Conservation (phyloP, 805 yeast species). For the Yarrowia osloensis region DNA sequence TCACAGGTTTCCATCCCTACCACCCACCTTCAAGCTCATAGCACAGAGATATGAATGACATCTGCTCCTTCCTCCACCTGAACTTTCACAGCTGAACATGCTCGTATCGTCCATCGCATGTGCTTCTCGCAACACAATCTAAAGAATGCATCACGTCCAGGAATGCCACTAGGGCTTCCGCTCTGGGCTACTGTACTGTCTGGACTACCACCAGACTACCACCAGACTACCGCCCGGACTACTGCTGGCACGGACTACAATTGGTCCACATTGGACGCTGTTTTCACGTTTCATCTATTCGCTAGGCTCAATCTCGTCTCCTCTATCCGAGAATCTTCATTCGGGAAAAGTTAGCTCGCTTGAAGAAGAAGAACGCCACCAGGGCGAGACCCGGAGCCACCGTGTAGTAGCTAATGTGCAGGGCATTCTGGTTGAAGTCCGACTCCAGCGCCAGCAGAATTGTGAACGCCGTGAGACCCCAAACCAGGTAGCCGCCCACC, state of each 20-base stretch:
- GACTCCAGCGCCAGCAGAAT: slow-evolving; percentile 35
- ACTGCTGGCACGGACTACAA: no score
- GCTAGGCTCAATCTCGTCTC: no score
- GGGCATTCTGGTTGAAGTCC: slow-evolving; percentile 34
- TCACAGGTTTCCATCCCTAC: no score
- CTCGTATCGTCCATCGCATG: no score
- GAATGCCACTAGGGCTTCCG: background rate
- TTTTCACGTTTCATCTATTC: no score
- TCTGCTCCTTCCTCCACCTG: background rate
- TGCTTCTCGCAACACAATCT: no score
- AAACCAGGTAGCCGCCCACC: slow-evolving; percentile 37
- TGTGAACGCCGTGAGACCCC: slow-evolving; percentile 32
- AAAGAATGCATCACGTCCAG: background rate
- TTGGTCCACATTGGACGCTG: no score
- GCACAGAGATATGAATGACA: no score
- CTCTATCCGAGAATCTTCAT: slow-evolving; percentile 28
- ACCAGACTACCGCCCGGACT: no score
- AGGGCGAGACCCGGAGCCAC: slow-evolving; percentile 31
- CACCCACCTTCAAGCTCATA: no score
- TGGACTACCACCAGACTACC: background rate
- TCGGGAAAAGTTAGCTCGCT: slow-evolving; percentile 31
- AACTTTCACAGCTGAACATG: no score
- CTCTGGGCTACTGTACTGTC: background rate
- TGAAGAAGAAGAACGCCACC: slow-evolving; percentile 26
- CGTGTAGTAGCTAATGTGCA: slow-evolving; percentile 33